Percentiles rank a stretch among this genome's conserved stretches.
Evolutionary conservation across 345 rosid genomes (phyloP).

Genomic region (Salix caprea): DNA sequence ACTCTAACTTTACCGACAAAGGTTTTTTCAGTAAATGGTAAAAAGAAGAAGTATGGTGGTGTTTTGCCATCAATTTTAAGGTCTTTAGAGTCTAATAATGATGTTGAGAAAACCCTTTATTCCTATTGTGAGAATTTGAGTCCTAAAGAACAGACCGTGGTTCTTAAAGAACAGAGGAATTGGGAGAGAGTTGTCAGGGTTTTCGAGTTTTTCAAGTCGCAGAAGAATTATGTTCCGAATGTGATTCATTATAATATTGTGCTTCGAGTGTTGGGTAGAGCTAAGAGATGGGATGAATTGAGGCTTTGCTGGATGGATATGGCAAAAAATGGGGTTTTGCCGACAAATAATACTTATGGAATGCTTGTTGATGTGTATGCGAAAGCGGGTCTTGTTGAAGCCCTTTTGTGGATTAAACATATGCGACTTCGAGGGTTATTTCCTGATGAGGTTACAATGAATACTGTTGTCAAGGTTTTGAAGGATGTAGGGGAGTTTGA

Average conservation of each 20-base stretch:
- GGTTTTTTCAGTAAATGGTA: constrained; percentile 32
- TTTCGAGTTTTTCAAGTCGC: constrained; percentile 66
- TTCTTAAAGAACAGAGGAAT: constrained; percentile 63
- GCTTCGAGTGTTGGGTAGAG: constrained; percentile 73
- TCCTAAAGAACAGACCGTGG: constrained; percentile 76
- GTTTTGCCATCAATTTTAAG: constrained; percentile 57
- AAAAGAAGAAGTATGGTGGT: constrained; percentile 46
- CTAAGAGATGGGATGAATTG: constrained; percentile 79
- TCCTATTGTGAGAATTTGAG: constrained; percentile 47
- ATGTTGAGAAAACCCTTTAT: constrained; percentile 51
- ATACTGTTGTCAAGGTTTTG: constrained; percentile 67
- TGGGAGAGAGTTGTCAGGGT: constrained; percentile 58
- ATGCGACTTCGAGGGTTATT: constrained; percentile 68
- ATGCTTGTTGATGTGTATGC: constrained; percentile 93
- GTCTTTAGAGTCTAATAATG: constrained; percentile 50
- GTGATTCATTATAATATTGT: constrained; percentile 82
- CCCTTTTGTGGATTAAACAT: constrained; percentile 85
- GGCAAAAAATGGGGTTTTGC: constrained; percentile 67
- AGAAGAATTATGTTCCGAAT: constrained; percentile 56
- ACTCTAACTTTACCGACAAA: constrained; percentile 32
- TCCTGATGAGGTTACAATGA: constrained; percentile 81
- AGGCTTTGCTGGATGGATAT: constrained; percentile 80
- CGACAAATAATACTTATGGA: constrained; percentile 68
- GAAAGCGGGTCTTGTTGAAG: constrained; percentile 79
- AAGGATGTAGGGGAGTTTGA: constrained; percentile 69